Conservation (phyloP, 2,329 filamentous ascomycete species). For the Penicillium vulpinum region DNA sequence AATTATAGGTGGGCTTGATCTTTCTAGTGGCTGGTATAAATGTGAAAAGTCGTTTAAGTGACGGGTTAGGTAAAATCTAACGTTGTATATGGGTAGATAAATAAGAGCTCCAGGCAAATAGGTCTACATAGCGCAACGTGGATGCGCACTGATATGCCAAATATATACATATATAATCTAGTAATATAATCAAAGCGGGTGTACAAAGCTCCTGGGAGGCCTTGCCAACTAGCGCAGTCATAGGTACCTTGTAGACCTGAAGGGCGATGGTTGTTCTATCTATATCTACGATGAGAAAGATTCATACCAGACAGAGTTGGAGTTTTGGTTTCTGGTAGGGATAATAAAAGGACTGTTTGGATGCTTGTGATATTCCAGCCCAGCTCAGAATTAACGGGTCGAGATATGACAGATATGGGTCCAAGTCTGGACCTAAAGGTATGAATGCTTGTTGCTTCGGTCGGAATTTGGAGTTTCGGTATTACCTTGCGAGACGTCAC, state of each 20-base stretch:
- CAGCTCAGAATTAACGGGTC: background rate
- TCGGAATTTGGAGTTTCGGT: background rate
- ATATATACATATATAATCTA: background rate
- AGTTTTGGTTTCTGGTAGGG: background rate
- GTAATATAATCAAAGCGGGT: background rate
- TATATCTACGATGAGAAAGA: background rate
- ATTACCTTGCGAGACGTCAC: background rate
- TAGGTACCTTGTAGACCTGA: background rate
- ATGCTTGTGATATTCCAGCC: background rate
- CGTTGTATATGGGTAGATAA: background rate
- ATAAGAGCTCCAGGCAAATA: background rate
- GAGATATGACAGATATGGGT: background rate
- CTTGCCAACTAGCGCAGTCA: background rate
- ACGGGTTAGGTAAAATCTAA: background rate
- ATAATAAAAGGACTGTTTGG: background rate
- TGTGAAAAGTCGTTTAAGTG: background rate
- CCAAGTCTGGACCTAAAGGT: background rate
- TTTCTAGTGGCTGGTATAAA: background rate
- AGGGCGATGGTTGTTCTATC: background rate
- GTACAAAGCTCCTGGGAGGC: background rate
- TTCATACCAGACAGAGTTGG: background rate
- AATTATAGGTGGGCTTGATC: background rate
- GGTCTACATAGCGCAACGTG: background rate
- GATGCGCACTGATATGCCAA: no score
- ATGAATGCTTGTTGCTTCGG: background rate